These are phyloP conservation scores for Patellifolia procumbens DNA, from an alignment of 179 eudicot genomes.

Conservation along the genomic window DNA sequence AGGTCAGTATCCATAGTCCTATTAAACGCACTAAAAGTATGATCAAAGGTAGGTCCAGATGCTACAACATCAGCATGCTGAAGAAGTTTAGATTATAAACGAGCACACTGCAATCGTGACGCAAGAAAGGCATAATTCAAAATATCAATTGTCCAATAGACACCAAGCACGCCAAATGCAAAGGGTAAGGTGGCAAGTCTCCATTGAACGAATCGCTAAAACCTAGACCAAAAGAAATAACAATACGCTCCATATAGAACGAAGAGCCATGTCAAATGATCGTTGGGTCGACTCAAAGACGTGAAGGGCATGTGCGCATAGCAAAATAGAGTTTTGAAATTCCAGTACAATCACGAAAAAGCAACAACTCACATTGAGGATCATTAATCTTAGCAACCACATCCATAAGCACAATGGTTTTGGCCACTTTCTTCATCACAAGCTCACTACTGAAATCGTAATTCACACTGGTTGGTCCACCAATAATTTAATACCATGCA, in stretches of 20 bases:
- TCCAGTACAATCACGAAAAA: too few relatives aligned
- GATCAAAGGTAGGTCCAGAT: not conserved
- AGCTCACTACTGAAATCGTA: too few relatives aligned
- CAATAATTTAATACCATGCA: too few relatives aligned
- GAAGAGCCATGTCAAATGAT: too few relatives aligned
- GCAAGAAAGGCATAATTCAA: not conserved
- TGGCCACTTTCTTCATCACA: too few relatives aligned
- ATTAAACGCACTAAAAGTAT: not conserved
- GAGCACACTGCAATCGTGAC: not conserved
- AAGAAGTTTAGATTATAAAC: not conserved
- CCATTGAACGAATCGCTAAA: not conserved
- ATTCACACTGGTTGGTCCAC: too few relatives aligned
- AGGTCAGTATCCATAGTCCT: too few relatives aligned
- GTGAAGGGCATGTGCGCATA: not conserved
- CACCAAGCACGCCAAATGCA: not conserved
- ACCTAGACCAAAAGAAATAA: not conserved
- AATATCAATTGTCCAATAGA: not conserved
- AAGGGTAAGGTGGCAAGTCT: not conserved
- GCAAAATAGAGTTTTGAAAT: not conserved
- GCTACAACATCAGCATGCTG: not conserved
- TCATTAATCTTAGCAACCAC: too few relatives aligned
- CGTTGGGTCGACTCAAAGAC: too few relatives aligned
- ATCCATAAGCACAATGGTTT: too few relatives aligned
- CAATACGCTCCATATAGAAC: too few relatives aligned
- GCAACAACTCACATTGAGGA: too few relatives aligned